Evolutionary conservation across 1,284 basidiomycete species (phyloP).

Genomic region (Moesziomyces globuligerus): DNA sequence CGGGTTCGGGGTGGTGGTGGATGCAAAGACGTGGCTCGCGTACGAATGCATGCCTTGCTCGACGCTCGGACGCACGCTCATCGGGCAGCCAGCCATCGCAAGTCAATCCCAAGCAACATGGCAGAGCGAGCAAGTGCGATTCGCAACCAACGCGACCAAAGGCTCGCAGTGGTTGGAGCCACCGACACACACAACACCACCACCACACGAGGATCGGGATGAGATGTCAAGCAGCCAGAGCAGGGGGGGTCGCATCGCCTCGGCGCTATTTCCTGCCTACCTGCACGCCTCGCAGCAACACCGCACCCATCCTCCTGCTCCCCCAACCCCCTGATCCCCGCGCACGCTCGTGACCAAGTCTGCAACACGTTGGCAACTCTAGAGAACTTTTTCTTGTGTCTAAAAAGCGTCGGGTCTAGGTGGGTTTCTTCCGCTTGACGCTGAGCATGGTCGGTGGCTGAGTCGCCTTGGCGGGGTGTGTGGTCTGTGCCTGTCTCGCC

Average conservation of each 20-base stretch:
- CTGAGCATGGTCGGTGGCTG: constrained; percentile 23
- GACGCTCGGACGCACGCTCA: neutral
- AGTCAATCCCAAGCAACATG: too few relatives aligned
- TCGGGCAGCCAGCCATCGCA: too few relatives aligned
- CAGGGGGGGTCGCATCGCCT: constrained; percentile 27
- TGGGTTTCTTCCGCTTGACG: constrained; percentile 51
- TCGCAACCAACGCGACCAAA: too few relatives aligned
- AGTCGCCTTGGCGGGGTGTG: neutral
- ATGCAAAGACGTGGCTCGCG: neutral
- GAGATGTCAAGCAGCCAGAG: too few relatives aligned
- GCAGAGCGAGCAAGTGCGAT: too few relatives aligned
- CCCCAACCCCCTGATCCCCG: neutral
- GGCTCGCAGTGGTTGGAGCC: neutral
- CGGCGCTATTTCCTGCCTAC: constrained; percentile 41
- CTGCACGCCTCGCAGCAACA: constrained; percentile 26
- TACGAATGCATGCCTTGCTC: neutral
- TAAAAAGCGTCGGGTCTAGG: too few relatives aligned
- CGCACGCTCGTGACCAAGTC: too few relatives aligned
- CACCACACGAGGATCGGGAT: neutral
- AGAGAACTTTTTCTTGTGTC: too few relatives aligned
- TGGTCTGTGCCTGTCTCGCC: constrained; percentile 13
- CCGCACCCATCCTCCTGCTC: constrained; percentile 3
- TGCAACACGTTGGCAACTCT: too few relatives aligned
- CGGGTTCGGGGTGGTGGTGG: constrained; percentile 10
- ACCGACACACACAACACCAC: neutral